Conservation (phyloP, 208 protist species). For the Trypanosoma caninum region DNA sequence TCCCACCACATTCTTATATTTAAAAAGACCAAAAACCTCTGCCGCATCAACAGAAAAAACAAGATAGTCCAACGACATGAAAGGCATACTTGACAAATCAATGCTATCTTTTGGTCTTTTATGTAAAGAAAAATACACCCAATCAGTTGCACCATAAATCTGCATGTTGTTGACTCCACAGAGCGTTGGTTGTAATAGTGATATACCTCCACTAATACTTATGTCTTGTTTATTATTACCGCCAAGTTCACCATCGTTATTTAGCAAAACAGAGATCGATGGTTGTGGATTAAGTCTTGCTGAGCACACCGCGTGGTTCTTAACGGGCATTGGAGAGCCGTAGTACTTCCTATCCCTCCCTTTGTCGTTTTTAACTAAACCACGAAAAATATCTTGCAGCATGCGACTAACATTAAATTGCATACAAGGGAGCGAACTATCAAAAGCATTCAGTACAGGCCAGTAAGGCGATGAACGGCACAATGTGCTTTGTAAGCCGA, state of each 20-base stretch:
- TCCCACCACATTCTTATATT: slow-evolving; percentile 15
- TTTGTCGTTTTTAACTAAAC: slow-evolving; percentile 6
- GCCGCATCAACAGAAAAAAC: slow-evolving; percentile 45
- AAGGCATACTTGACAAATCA: slow-evolving; percentile 5
- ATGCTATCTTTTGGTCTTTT: slow-evolving; percentile 23
- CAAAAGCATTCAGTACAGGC: slow-evolving; percentile 75
- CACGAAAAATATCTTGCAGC: slow-evolving; percentile 6
- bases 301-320: background rate
- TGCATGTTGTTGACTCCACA: slow-evolving; percentile 53
- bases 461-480: slow-evolving; percentile 77
- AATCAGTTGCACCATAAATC: slow-evolving; percentile 76
- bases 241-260: too few relatives aligned
- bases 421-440: slow-evolving; percentile 51
- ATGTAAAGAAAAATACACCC: slow-evolving; percentile 68
- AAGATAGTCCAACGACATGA: slow-evolving; percentile 67
- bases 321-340: slow-evolving; percentile 26
- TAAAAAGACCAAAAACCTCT: slow-evolving; percentile 33
- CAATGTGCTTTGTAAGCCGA: slow-evolving; percentile 33
- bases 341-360: slow-evolving; percentile 19
- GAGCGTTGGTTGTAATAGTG: slow-evolving; percentile 30
- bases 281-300: slow-evolving; percentile 10
- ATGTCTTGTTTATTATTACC: background rate
- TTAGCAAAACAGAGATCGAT: slow-evolving; percentile 19
- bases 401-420: slow-evolving; percentile 43
- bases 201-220: background rate